Evolutionary conservation across 345 rosid species (phyloP), one percentile per base, ranked within the genome.

Genomic region (Rhodamnia rubescens): DNA sequence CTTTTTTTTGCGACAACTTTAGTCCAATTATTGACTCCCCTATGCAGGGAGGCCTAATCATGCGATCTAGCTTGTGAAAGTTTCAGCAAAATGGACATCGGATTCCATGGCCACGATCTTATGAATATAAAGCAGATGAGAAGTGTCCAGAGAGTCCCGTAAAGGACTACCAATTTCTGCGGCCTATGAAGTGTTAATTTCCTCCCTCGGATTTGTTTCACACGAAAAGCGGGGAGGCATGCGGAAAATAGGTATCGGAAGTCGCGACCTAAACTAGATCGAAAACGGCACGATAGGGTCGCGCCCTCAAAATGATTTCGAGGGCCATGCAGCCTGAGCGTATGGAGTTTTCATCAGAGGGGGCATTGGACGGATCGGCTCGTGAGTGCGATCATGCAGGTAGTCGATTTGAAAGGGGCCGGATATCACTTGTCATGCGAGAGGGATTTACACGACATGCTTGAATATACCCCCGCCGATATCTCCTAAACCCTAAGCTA

Each of bases 381-480:
- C 18, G 13, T 0, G 3, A n/a, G n/a, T 36, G 24, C 1, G 4
- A 69, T 9, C 0, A 2, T 18, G 24, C 2, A 36, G 13, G 9
- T 16, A 64, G 0, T 32, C 6, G 13, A 29, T 64, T 16, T 32
- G 36, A 32, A 64, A 32, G 21, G 1, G 1, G 75, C 8, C 24
- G 6, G 3, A 64, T 4, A 32, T 32, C 3, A 2, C 44, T 32
- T 8, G 1, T 32, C 15, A 4, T 0, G 0, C 6, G 42, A 69
- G 18, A 69, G 47, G 13, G 13, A 18, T 36, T 69, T 11, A 69
- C 40, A 18, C 1, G 7, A 36, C 78, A 16, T 8, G 16, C 12
- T 36, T 9, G 40, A 20, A 29, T 64, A 8, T 2, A 18, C 36
- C 1, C 13, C 0, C 1, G 0, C 1, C 0, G 0, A 36, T 36